phyloP scores from a whole-genome alignment of 208 protist genomes.

The Histomonas meleagridis region DNA sequence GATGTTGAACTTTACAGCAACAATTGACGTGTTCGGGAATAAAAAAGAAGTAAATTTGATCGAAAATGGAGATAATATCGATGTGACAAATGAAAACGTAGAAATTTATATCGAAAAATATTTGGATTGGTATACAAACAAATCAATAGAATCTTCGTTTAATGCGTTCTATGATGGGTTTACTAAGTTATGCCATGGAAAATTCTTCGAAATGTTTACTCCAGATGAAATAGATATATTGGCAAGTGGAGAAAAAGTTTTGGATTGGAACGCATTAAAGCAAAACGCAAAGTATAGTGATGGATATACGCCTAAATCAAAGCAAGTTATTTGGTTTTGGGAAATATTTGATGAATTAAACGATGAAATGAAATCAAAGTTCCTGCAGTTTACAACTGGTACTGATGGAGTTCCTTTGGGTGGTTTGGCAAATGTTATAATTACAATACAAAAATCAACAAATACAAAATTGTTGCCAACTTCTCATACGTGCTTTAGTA shows the following conservation, averaged over 20 bases:
- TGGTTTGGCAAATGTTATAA: background rate
- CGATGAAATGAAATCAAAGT: conserved; percentile 49
- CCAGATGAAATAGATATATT: conserved; percentile 18
- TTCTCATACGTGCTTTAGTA: conserved; percentile 71
- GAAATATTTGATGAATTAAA: conserved; percentile 51
- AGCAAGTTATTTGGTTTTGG: conserved; percentile 55
- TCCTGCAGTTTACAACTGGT: conserved; percentile 59
- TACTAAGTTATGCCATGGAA: background rate
- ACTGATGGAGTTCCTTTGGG: conserved; percentile 36
- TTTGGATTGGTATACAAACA: background rate
- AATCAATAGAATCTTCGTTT: background rate
- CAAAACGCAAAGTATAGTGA: conserved; percentile 44
- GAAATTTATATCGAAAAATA: conserved; percentile 45
- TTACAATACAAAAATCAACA: conserved; percentile 44
- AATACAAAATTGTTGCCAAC: conserved; percentile 57
- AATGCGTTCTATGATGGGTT: background rate
- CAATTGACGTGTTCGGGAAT: conserved; percentile 39
- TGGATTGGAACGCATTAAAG: background rate
- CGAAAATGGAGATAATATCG: conserved; percentile 40
- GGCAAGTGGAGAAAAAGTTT: background rate
- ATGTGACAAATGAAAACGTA: conserved; percentile 48
- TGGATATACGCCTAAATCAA: conserved; percentile 50
- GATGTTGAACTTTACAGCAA: conserved; percentile 7
- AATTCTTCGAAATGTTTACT: background rate
- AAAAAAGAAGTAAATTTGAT: conserved; percentile 40